Evolutionary conservation across 1,284 basidiomycete species (phyloP).

Genomic region (Schizopora paradoxa): DNA sequence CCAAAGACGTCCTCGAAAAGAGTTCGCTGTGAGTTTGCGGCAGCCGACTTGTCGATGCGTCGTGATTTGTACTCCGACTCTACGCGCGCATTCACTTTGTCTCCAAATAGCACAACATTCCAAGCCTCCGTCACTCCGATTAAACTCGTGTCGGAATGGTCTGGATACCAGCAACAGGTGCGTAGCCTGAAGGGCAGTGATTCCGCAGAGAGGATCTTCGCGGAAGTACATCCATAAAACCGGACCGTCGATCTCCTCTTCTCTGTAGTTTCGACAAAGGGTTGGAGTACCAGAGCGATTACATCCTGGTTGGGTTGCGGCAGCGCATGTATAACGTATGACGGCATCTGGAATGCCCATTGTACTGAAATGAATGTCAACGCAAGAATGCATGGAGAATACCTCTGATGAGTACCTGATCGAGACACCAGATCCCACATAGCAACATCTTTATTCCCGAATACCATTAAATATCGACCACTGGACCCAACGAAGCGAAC

Average conservation of each 20-base stretch:
- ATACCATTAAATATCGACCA: slow-evolving; percentile 59
- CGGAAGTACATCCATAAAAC: slow-evolving; percentile 44
- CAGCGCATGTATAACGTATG: slow-evolving; percentile 40
- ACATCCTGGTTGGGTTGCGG: slow-evolving; percentile 52
- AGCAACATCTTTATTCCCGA: slow-evolving; percentile 48
- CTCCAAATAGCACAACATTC: slow-evolving; percentile 59
- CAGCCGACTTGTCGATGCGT: slow-evolving; percentile 35
- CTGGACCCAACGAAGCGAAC: slow-evolving; percentile 60
- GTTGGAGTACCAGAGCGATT: slow-evolving; percentile 50
- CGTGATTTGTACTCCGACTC: slow-evolving; percentile 40
- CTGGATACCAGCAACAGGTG: slow-evolving; percentile 42
- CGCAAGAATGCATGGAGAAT: slow-evolving; percentile 9
- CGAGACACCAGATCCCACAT: slow-evolving; percentile 81
- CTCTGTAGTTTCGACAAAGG: slow-evolving; percentile 25
- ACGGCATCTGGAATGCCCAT: slow-evolving; percentile 45
- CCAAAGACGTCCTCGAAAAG: slow-evolving; percentile 87
- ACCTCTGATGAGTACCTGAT: slow-evolving; percentile 45
- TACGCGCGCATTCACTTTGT: slow-evolving; percentile 38
- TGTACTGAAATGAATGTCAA: slow-evolving; percentile 25
- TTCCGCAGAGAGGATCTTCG: slow-evolving; percentile 37
- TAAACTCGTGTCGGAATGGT: slow-evolving; percentile 42
- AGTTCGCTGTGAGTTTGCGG: slow-evolving; percentile 41
- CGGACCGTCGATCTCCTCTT: slow-evolving; percentile 38
- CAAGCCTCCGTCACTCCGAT: slow-evolving; percentile 64
- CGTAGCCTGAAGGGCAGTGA: slow-evolving; percentile 58